These are phyloP conservation scores for Podaxis mareebaensis DNA, from an alignment of 768 basidiomycete species.

Conservation along the genomic window DNA sequence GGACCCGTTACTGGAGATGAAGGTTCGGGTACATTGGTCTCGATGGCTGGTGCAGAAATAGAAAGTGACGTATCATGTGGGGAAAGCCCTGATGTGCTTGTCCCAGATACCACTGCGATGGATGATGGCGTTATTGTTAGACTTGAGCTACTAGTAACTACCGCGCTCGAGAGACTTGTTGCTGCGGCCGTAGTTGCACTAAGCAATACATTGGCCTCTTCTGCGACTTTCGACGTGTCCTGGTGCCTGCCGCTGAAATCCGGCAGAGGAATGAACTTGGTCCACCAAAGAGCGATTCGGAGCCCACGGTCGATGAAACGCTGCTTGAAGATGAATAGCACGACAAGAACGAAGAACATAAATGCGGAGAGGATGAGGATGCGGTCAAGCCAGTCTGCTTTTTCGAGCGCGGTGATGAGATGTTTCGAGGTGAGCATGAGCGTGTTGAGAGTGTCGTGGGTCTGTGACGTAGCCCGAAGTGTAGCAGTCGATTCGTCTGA, in stretches of 20 bases:
- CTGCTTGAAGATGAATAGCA: constrained; percentile 86
- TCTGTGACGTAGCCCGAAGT: constrained; percentile 68
- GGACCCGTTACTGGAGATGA: not conserved
- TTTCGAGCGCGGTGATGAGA: constrained; percentile 85
- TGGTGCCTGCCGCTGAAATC: constrained; percentile 38
- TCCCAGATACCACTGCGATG: not conserved
- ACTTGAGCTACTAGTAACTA: not conserved
- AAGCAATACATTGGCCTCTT: constrained; percentile 29
- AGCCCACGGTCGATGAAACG: constrained; percentile 80
- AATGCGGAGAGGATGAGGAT: constrained; percentile 80
- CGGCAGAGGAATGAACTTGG: constrained; percentile 58
- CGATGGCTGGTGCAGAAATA: not conserved
- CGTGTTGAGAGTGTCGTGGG: constrained; percentile 73
- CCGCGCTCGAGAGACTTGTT: not conserved
- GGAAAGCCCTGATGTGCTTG: not conserved
- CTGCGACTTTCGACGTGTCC: constrained; percentile 30
- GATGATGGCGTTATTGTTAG: not conserved
- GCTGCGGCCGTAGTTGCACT: not conserved
- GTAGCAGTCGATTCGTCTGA: constrained; percentile 60
- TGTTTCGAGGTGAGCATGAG: constrained; percentile 80
- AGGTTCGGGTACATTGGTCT: not conserved
- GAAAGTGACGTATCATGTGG: not conserved
- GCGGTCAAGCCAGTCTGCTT: constrained; percentile 91
- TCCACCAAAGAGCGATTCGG: constrained; percentile 88
- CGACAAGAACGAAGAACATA: constrained; percentile 79